Evolutionary conservation across 73 alveolate genomes (phyloP).

Genomic region (Tetrahymena malaccensis): DNA sequence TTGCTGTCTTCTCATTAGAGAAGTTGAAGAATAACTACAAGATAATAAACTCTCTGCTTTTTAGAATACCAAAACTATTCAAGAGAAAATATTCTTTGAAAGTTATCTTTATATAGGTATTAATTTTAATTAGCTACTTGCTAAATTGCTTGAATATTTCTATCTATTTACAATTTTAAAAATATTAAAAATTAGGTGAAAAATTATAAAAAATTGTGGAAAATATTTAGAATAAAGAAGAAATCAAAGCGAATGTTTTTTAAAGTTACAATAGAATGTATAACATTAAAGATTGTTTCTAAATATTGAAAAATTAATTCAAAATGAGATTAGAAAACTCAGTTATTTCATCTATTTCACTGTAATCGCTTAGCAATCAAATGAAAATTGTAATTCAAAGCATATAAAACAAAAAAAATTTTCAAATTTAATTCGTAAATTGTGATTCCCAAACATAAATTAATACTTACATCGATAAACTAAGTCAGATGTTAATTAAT

Average conservation of each 20-base stretch:
- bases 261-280: neutral
- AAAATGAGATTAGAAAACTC: neutral
- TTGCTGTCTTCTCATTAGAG: neutral
- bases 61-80: too few relatives aligned
- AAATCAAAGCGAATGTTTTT: neutral
- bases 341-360: neutral
- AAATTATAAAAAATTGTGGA: neutral
- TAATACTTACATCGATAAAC: neutral
- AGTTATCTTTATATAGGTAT: neutral
- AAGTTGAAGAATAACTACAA: neutral
- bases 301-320: too few relatives aligned
- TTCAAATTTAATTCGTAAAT: too few relatives aligned
- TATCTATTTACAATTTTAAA: too few relatives aligned
- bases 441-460: neutral
- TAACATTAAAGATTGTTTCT: neutral
- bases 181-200: neutral
- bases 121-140: too few relatives aligned
- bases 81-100: neutral
- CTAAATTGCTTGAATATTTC: too few relatives aligned
- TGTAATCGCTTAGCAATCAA: too few relatives aligned
- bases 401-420: too few relatives aligned
- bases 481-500: too few relatives aligned
- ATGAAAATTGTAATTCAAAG: too few relatives aligned
- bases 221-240: neutral
- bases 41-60: neutral